Conservation (phyloP, 495 filamentous ascomycete species). For the Thozetella sp. region DNA sequence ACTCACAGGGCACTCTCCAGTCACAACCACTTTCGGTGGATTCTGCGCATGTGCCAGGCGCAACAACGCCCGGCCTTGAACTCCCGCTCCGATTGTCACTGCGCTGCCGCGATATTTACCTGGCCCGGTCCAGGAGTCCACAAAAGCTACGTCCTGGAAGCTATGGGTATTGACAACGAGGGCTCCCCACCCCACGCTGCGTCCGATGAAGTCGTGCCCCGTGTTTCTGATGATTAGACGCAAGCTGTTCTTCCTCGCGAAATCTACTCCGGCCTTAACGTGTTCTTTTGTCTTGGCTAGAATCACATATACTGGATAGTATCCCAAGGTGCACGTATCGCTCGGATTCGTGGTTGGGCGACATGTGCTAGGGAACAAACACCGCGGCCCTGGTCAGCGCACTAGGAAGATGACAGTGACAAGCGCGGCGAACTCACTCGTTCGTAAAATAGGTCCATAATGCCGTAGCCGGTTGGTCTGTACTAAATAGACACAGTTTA, state of each 20-base stretch:
- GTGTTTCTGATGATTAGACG: constrained; percentile 68
- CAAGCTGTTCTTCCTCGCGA: constrained; percentile 56
- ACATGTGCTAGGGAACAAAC: too few relatives aligned
- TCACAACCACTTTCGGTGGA: constrained; percentile 51
- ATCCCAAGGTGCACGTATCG: constrained; percentile 57
- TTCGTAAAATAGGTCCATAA: constrained; percentile 50
- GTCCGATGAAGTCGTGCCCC: constrained; percentile 61
- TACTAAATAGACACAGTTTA: constrained; percentile 15
- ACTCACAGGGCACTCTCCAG: constrained; percentile 42
- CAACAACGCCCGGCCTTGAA: constrained; percentile 43
- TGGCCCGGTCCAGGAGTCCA: constrained; percentile 30
- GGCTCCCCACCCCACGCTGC: constrained; percentile 58
- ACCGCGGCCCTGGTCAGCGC: too few relatives aligned
- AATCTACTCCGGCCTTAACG: constrained; percentile 49
- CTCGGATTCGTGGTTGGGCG: constrained; percentile 38
- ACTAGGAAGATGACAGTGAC: too few relatives aligned
- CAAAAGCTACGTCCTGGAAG: constrained; percentile 52
- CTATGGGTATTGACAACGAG: constrained; percentile 66
- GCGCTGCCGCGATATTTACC: constrained; percentile 41
- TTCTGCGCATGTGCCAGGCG: constrained; percentile 41
- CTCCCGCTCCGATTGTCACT: constrained; percentile 49
- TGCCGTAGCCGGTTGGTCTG: constrained; percentile 36
- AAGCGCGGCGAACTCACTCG: too few relatives aligned
- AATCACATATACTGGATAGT: constrained; percentile 58
- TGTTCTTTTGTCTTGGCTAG: constrained; percentile 43